Base-by-base conservation (phyloP, 2,329 filamentous ascomycete genomes). In the Exophiala lecanii-corni region DNA sequence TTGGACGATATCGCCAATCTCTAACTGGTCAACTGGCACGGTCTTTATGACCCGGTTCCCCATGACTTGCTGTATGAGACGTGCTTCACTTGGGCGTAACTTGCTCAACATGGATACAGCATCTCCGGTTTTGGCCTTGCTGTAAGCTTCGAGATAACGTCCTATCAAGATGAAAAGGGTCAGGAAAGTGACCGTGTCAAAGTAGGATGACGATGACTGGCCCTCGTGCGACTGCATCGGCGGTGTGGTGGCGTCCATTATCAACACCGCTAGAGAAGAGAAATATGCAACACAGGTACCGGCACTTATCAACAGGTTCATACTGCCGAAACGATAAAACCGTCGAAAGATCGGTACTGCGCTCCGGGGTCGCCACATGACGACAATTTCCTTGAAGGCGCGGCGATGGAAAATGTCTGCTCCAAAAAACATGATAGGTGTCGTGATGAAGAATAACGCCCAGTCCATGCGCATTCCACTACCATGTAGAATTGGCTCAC, bases 241-340 rank as follows among this genome's bases (percentile, higher is more conserved):
- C 13, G 51, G 51, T 35, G 51, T 52, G 39, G 75, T 73, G 2
- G 67, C 64, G 41, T 66, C 77, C 5, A 80, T 77, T 39, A 87
- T 82, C 60, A 96, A 74, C 51, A 94, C 81, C 12, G 80, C 83
- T 17, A 94, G 68, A 0, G 88, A 94, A 0, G 87, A 82, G 49
- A 94, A 70, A 61, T 94, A 95, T 1, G 89, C 89, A 47, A 96
- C 87, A 2, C 80, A 84, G 0, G 89, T 94, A 4, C 89, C 89
- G 2, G 94, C 74, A 5, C 85, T 92, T 65, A 96, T 89, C 47
- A 96, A 75, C 69, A 94, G 84, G 60, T 94, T 94, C 89, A 96
- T 96, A 68, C 89, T 95, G 6, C 89, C 89, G 58, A 96, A 96
- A n/a, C 85, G 81, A 62, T 89, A 88, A 58, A 96, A 89, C 10